These are phyloP conservation scores for Paratinospora sagittata DNA, from an alignment of 164 flowering plant genomes.

Conservation along the genomic window DNA sequence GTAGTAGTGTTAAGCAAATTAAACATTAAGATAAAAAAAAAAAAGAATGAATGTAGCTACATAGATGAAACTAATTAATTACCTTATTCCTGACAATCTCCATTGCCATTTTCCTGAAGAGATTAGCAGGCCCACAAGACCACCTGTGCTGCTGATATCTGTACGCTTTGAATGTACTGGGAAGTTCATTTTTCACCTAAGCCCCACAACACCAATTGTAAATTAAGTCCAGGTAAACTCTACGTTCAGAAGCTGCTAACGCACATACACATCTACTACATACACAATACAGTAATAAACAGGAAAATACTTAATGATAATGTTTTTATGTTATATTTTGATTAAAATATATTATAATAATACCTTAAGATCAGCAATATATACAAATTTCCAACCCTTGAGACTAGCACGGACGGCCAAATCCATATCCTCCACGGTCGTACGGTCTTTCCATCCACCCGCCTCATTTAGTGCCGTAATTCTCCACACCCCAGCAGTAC, in stretches of 20 bases:
- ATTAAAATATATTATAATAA: too few relatives aligned
- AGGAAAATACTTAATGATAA: too few relatives aligned
- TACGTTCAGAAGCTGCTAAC: not conserved
- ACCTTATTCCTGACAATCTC: constrained; percentile 81
- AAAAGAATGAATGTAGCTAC: not conserved
- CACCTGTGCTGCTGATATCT: constrained; percentile 95
- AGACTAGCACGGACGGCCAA: constrained; percentile 95
- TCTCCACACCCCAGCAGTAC: constrained; percentile 98
- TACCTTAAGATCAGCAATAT: constrained; percentile 83
- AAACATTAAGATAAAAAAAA: not conserved
- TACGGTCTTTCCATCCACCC: constrained; percentile 96
- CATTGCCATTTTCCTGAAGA: constrained; percentile 89
- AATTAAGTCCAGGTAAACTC: not conserved
- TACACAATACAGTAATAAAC: too few relatives aligned
- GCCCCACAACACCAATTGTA: not conserved
- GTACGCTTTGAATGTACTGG: constrained; percentile 94
- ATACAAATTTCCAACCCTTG: constrained; percentile 89
- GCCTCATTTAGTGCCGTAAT: constrained; percentile 87
- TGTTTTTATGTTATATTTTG: too few relatives aligned
- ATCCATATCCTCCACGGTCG: constrained; percentile 99
- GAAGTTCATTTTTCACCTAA: constrained; percentile 89
- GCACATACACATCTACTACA: too few relatives aligned
- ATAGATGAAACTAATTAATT: not conserved
- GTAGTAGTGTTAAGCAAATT: too few relatives aligned
- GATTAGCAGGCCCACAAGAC: constrained; percentile 99